Conservation (phyloP, 1,284 basidiomycete species). For the Ustilago loliicola region DNA sequence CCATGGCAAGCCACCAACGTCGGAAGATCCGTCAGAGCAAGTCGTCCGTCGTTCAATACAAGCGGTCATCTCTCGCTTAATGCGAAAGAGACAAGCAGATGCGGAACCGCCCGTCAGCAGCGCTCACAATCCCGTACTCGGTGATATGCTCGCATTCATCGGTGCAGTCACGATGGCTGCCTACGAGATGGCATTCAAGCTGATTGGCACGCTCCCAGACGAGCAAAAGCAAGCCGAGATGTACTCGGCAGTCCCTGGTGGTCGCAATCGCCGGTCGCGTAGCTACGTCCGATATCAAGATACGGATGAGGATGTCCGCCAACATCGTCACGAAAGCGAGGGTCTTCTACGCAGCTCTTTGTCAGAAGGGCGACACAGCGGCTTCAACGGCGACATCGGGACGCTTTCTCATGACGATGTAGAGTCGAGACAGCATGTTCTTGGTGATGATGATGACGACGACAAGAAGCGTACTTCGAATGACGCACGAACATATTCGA, state of each 20-base stretch:
- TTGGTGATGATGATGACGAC: constrained; percentile 32
- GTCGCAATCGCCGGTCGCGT: constrained; percentile 38
- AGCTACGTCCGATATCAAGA: constrained; percentile 46
- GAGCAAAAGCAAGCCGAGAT: constrained; percentile 52
- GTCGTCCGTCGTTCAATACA: constrained; percentile 17
- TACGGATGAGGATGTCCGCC: constrained; percentile 3
- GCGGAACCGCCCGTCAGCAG: constrained; percentile 23
- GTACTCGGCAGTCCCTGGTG: constrained; percentile 45
- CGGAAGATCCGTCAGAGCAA: constrained; percentile 21
- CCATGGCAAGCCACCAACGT: constrained; percentile 43
- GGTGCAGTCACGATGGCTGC: constrained; percentile 69
- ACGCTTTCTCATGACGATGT: background rate
- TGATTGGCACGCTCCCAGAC: constrained; percentile 65
- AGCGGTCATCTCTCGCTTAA: background rate
- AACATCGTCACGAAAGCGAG: constrained; percentile 24
- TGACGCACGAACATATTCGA: constrained; percentile 12
- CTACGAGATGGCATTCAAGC: constrained; percentile 68
- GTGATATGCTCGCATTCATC: constrained; percentile 60
- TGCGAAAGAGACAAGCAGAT: constrained; percentile 3
- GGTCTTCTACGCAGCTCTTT: constrained; percentile 25
- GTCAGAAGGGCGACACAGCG: constrained; percentile 1
- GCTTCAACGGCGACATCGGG: constrained; percentile 10
- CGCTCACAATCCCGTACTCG: constrained; percentile 57
- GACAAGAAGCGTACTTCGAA: constrained; percentile 13
- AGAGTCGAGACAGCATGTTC: constrained; percentile 21